A percentile compares a stretch with the other conserved stretches of the same genome.
phyloP scores from a whole-genome alignment of 1,284 basidiomycete genomes.

The Boletus smithii region DNA sequence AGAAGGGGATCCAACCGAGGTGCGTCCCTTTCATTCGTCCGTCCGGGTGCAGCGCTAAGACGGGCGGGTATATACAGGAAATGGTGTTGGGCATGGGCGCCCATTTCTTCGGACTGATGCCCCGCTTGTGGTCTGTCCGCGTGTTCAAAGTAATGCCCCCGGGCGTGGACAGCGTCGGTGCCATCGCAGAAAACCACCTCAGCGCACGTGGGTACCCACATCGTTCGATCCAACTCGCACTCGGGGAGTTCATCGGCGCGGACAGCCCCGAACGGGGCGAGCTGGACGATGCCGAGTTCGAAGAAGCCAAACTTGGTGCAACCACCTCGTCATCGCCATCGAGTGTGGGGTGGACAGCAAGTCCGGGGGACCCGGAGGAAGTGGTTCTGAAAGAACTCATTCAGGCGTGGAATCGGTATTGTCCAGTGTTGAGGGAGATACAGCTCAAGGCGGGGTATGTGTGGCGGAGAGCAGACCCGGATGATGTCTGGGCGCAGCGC shows the following conservation, averaged over 20 bases:
- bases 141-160: slow-evolving; percentile 27
- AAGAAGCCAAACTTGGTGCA: slow-evolving; percentile 14
- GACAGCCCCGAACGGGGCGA: slow-evolving; percentile 18
- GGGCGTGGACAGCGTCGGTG: slow-evolving; percentile 7
- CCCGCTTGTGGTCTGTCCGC: slow-evolving; percentile 24
- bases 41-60: not conserved
- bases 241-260: slow-evolving; percentile 12
- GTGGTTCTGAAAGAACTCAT: slow-evolving; percentile 22
- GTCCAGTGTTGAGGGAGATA: slow-evolving; percentile 25
- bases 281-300: slow-evolving; percentile 23
- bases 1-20: slow-evolving; percentile 30
- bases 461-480: slow-evolving; percentile 26
- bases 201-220: slow-evolving; percentile 15
- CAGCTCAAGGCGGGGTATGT: slow-evolving; percentile 30
- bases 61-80: slow-evolving; percentile 14
- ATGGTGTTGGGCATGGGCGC: slow-evolving; percentile 31
- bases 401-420: slow-evolving; percentile 31
- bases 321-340: not conserved
- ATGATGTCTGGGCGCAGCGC: slow-evolving; percentile 22
- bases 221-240: slow-evolving; percentile 8
- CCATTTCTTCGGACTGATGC: slow-evolving; percentile 33
- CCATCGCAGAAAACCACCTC: slow-evolving; percentile 9
- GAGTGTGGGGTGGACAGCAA: not conserved
- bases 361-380: slow-evolving; percentile 15
- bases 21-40: slow-evolving; percentile 5